These are phyloP conservation scores for Eremochloa ophiuroides DNA, from an alignment of 176 grass and related monocot species.

Conservation along the genomic window DNA sequence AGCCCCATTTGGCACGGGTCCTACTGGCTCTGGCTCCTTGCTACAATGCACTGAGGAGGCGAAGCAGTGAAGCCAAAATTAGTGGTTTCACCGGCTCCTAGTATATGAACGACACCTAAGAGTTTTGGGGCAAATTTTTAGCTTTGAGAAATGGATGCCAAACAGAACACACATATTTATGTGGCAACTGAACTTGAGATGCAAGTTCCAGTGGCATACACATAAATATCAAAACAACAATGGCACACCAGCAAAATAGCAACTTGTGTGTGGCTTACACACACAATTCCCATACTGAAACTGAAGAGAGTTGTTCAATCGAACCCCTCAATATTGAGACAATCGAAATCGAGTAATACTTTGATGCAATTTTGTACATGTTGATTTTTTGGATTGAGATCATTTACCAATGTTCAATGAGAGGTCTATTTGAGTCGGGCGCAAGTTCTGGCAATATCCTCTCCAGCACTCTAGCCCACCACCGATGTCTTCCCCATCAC, in stretches of 20 bases:
- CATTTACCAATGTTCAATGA: slow-evolving; percentile 69
- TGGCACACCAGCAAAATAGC: not conserved
- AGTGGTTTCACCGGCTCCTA: not conserved
- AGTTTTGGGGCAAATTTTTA: not conserved
- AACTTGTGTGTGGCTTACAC: not conserved
- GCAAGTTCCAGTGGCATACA: not conserved
- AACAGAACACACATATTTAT: not conserved
- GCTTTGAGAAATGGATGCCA: not conserved
- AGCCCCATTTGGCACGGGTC: not conserved
- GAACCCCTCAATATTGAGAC: not conserved
- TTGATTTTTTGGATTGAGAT: not conserved
- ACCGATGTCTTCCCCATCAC: slow-evolving; percentile 39
- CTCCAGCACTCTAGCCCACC: slow-evolving; percentile 76
- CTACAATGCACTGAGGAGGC: not conserved
- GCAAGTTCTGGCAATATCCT: slow-evolving; percentile 85
- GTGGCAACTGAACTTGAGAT: not conserved
- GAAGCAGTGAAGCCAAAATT: too few species aligned
- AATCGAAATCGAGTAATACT: not conserved
- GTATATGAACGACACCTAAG: too few species aligned
- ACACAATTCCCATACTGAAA: not conserved
- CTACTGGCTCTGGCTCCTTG: not conserved
- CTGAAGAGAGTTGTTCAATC: not conserved
- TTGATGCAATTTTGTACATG: not conserved
- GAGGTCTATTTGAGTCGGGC: slow-evolving; percentile 74
- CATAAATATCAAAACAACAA: not conserved